Base-by-base conservation (phyloP, 805 yeast species). In the Metschnikowia lachancei region DNA sequence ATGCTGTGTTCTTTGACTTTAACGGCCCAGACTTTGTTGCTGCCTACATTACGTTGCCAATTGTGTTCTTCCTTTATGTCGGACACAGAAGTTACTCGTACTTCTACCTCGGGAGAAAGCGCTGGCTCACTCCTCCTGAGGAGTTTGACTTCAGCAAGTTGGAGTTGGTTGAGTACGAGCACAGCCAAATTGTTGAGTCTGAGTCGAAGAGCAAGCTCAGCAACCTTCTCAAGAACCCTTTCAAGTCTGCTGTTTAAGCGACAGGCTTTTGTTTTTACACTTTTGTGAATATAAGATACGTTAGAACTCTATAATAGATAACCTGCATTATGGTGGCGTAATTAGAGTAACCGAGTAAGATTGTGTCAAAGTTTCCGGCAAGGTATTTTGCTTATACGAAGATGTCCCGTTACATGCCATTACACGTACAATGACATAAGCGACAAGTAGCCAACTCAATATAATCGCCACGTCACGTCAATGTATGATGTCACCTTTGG, bases 11-110 rank as follows among this genome's bases (percentile, higher is more conserved):
- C 64, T 75, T 85, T 49, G 72, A 72, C 16, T 82, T 82, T 71
- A 73, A 70, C 12, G 75, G 63, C 1, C 63, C 77, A 6, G 83
- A 82, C 61, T 85, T 85, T 56, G 65, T 85, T 41, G 90, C 91
- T 29, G 85, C 90, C 9, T 85, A 85, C 64, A 72, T 85, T 49
- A 83, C 89, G 0, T 59, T 85, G 40, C 87, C 85, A 30, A 71
- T 78, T 47, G 74, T 80, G 52, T 49, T 77, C 3, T 65, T 66
- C 4, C 66, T 85, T 37, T 84, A 79, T 62, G 50, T 76, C 36
- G 86, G 82, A 6, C 89, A 83, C 65, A 77, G 79, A 55, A 5
- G 72, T 4, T 79, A 72, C 63, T 45, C 68, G 31, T 69, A 54
- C 49, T 51, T 55, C 43, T 39, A 19, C n/a, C 53, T 61, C 6